Evolutionary conservation across 2,329 filamentous ascomycete genomes (phyloP).

Genomic region (Hirsutella thompsonii): DNA sequence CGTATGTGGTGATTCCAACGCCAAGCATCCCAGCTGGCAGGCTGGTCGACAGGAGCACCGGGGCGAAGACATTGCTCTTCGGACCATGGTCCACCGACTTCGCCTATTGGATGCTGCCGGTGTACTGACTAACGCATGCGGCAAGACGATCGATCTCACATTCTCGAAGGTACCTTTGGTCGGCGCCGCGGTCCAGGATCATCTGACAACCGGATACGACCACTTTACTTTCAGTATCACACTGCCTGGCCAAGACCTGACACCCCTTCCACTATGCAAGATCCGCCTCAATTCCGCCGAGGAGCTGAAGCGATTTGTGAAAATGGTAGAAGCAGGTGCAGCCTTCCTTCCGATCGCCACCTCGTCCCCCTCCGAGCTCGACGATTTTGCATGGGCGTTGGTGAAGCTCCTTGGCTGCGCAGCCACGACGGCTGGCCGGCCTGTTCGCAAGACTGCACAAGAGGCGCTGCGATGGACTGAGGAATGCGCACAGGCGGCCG

Average conservation of each 20-base stretch:
- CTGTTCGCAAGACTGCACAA: no score
- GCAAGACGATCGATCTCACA: conserved; percentile 7
- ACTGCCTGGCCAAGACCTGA: background rate
- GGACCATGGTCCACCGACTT: background rate
- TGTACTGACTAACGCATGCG: conserved; percentile 6
- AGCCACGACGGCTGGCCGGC: background rate
- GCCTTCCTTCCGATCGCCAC: conserved; percentile 1
- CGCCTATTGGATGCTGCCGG: conserved; percentile 5
- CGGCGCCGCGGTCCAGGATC: conserved; percentile 5
- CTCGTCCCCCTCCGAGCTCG: no score
- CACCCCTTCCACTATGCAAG: conserved; percentile 1
- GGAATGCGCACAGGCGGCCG: no score
- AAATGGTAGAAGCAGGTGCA: conserved; percentile 4
- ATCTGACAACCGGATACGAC: conserved; percentile 6
- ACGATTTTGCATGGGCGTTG: no score
- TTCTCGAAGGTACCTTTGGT: conserved; percentile 6
- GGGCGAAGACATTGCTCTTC: background rate
- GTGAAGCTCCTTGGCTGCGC: background rate
- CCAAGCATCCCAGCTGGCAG: conserved; percentile 6
- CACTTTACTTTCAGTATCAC: conserved; percentile 5
- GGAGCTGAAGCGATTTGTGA: conserved; percentile 6
- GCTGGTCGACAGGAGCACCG: background rate
- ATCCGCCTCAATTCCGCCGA: conserved; percentile 5
- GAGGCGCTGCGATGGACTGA: no score
- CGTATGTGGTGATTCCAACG: conserved; percentile 8